Base-by-base conservation (phyloP, 352 stramenopile genomes). In the Elongisporangium anandrum region DNA sequence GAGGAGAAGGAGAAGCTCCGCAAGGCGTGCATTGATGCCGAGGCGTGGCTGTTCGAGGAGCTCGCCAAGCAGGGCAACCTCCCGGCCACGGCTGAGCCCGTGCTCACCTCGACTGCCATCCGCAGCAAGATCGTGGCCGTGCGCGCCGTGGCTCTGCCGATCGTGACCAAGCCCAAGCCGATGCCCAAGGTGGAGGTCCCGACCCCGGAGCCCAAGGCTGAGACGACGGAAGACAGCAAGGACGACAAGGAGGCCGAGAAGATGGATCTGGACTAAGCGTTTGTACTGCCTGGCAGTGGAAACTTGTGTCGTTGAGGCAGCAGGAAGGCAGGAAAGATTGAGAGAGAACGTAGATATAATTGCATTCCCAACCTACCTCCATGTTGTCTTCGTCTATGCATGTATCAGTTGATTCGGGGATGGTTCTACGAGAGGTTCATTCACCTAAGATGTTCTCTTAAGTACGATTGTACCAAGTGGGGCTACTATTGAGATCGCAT, bases 111-210 rank as follows among this genome's bases (percentile, higher is more conserved):
- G 50, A 74, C 74, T 23, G 71, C 88, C 52, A 97, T 99, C 60
- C 81, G 87, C 61, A 79, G 63, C 54, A 98, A 98, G 80, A 83
- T 94, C 38, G 88, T 88, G 55, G 86, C 94, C n/a, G 71, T 99
- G 48, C 86, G 87, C 39, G 85, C 88, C 34, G 74, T 91, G 52
- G 94, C 90, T 56, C 84, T 96, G 59, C 95, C 96, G 21, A 96
- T 99, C 64, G 96, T 98, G 68, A 97, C 96, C 65, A 99, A 99
- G 82, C 96, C 96, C 13, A 98, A 98, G 72, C 90, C 90, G 54
- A 52, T 79, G 50, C 83, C 84, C 1, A 93, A 94, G 79, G 77
- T 88, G 17, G 86, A 95, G 71, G 73, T 72, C 38, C 78, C 81
- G 6, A 56, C 77, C 21, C 59, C 76, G 12, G 65, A 82, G 56